Base-by-base conservation (phyloP, 2,329 filamentous ascomycete genomes). In the Aspergillus sp. region DNA sequence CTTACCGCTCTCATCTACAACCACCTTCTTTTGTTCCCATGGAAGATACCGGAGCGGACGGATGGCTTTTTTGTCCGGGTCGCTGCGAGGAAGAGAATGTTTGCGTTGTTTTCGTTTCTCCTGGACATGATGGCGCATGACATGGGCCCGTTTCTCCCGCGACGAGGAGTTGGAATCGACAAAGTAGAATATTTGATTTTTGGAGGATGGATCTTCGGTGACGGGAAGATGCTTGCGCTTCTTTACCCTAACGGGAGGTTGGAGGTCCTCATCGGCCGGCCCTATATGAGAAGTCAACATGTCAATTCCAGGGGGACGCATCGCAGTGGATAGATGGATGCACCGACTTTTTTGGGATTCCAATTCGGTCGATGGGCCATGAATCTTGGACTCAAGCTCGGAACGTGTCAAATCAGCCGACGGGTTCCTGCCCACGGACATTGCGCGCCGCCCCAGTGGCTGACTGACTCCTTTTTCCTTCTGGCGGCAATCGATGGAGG, bases 81-180 rank as follows among this genome's bases (percentile, higher is more conserved):
- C 52, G 30, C 26, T 55, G 19, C 52, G 51, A n/a, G 56, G 51
- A 46, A 62, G 61, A 2, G 64, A 60, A 45, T 60, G 50, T 54
- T 65, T 68, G 43, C 59, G 67, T 49, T 68, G 68, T 51, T 62
- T 69, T 38, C 63, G 62, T 56, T 73, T 74, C 54, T 73, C 64
- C 47, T 73, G 69, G n/a, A 74, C 71, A 61, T 75, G 72, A 49
- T 74, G 70, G 33, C 70, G 70, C 72, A 75, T 74, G 17, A 75
- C 72, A 65, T 75, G 72, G 6, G 72, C 71, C 26, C 72, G 70
- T 49, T 74, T 74, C 50, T 72, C 72, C 30, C 69, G 67, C 16
- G 68, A 73, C 3, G 71, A 73, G 3, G 72, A 73, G 48, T 64
- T 66, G 7, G 64, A 65, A 47, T 74, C 66, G 44, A 74, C 72